These are phyloP conservation scores for Agaricus blazei DNA, from an alignment of 768 basidiomycete species.

Conservation along the genomic window DNA sequence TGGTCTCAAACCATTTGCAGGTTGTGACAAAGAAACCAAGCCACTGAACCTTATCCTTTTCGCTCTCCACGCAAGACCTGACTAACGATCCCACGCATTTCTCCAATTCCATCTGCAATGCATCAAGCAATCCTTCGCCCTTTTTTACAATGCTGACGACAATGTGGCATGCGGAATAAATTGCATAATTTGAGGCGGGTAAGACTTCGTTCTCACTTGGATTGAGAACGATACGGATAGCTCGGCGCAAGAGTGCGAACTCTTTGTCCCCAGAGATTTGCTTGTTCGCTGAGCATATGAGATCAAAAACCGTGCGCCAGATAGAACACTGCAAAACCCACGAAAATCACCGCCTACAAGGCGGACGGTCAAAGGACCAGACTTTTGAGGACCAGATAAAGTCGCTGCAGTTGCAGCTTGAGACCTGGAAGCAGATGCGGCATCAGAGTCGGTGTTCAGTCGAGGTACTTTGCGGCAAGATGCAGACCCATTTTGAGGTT, in stretches of 20 bases:
- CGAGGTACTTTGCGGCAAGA: constrained; percentile 67
- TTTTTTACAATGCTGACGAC: constrained; percentile 47
- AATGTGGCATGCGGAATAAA: constrained; percentile 54
- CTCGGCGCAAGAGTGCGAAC: constrained; percentile 26
- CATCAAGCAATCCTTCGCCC: constrained; percentile 56
- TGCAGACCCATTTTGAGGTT: constrained; percentile 37
- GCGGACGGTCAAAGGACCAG: constrained; percentile 2
- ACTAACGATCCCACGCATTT: constrained; percentile 39
- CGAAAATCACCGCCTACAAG: constrained; percentile 29
- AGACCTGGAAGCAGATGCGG: constrained; percentile 59
- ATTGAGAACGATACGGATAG: constrained; percentile 36
- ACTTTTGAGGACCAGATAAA: background rate
- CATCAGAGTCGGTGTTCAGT: constrained; percentile 61
- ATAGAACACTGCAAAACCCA: background rate
- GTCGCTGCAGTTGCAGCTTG: constrained; percentile 19
- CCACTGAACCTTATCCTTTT: constrained; percentile 45
- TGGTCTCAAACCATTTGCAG: constrained; percentile 60
- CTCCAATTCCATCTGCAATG: constrained; percentile 57
- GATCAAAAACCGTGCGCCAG: background rate
- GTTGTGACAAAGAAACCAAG: constrained; percentile 47
- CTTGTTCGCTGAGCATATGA: constrained; percentile 14
- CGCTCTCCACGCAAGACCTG: constrained; percentile 26
- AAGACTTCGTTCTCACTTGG: constrained; percentile 20
- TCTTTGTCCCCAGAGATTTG: constrained; percentile 20
- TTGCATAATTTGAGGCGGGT: constrained; percentile 47